These are phyloP conservation scores for Aspergillus coremiiformis DNA, from an alignment of 495 filamentous ascomycete species.

Conservation along the genomic window DNA sequence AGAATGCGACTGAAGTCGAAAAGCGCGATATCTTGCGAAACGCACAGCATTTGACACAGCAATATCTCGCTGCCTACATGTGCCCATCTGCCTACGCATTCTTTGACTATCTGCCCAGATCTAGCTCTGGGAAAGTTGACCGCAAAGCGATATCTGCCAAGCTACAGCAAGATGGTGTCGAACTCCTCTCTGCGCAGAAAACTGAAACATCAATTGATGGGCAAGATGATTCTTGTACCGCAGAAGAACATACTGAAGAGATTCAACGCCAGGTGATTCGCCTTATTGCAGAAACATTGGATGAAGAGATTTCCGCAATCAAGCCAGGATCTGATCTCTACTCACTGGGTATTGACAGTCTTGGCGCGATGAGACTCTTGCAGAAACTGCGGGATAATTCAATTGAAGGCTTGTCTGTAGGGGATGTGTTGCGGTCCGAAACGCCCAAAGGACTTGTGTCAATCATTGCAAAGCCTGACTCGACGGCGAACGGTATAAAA, in stretches of 20 bases:
- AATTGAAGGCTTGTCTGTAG: slow-evolving; percentile 23
- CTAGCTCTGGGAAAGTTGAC: slow-evolving; percentile 22
- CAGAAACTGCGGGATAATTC: slow-evolving; percentile 18
- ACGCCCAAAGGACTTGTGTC: slow-evolving; percentile 29
- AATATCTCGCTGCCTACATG: slow-evolving; percentile 16
- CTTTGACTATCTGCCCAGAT: slow-evolving; percentile 17
- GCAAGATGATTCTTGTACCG: slow-evolving; percentile 3
- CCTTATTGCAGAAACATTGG: slow-evolving; percentile 42
- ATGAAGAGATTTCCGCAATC: slow-evolving; percentile 35
- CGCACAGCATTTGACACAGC: slow-evolving; percentile 37
- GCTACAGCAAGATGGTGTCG: background rate
- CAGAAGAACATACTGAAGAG: background rate
- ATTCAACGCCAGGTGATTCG: slow-evolving; percentile 10
- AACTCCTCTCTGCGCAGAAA: slow-evolving; percentile 1
- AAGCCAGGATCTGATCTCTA: slow-evolving; percentile 53
- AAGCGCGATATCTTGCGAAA: slow-evolving; percentile 28
- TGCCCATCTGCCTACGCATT: slow-evolving; percentile 17
- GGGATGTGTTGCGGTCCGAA: slow-evolving; percentile 17
- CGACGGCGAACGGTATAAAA: background rate
- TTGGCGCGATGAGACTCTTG: slow-evolving; percentile 59
- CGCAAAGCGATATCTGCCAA: slow-evolving; percentile 16
- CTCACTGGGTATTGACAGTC: slow-evolving; percentile 70
- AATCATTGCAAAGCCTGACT: background rate
- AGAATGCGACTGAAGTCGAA: slow-evolving; percentile 13
- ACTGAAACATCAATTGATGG: background rate